These are phyloP conservation scores for Beauveria varroae DNA, from an alignment of 2,329 filamentous ascomycete species.

Conservation along the genomic window DNA sequence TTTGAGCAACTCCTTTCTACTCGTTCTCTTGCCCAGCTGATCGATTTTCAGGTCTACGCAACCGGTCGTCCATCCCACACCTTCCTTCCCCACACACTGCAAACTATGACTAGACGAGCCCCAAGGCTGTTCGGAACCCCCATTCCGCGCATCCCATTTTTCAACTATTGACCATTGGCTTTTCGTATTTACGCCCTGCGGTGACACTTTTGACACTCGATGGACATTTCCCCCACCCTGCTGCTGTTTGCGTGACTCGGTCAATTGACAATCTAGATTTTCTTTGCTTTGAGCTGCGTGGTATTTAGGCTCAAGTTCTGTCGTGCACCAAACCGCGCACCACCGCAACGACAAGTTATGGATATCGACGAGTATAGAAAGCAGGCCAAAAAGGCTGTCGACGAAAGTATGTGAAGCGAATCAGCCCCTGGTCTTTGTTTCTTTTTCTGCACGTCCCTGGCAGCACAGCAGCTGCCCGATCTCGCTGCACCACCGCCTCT, in stretches of 20 bases:
- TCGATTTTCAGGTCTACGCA: not conserved
- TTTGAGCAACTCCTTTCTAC: not conserved
- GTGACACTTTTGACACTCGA: not conserved
- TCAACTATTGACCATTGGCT: not conserved
- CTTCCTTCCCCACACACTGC: not conserved
- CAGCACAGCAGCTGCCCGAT: no score
- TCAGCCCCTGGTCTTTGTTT: not conserved
- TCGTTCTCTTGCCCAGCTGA: no score
- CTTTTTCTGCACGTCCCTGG: not conserved
- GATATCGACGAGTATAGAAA: slow-evolving; percentile 69
- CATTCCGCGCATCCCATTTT: not conserved
- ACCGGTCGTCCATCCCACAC: not conserved
- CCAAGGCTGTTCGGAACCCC: not conserved
- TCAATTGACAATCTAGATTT: not conserved
- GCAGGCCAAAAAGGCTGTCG: slow-evolving; percentile 70
- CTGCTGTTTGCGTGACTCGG: not conserved
- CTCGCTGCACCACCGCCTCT: not conserved
- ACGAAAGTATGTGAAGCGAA: slow-evolving; percentile 59
- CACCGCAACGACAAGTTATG: slow-evolving; percentile 43
- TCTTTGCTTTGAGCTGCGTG: not conserved
- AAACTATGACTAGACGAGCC: no score
- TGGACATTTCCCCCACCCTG: not conserved
- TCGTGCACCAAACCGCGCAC: not conserved
- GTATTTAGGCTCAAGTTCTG: not conserved
- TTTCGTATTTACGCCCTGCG: not conserved